Evolutionary conservation across 805 yeast genomes (phyloP).

Genomic region (Nakazawaea anatomiae): DNA sequence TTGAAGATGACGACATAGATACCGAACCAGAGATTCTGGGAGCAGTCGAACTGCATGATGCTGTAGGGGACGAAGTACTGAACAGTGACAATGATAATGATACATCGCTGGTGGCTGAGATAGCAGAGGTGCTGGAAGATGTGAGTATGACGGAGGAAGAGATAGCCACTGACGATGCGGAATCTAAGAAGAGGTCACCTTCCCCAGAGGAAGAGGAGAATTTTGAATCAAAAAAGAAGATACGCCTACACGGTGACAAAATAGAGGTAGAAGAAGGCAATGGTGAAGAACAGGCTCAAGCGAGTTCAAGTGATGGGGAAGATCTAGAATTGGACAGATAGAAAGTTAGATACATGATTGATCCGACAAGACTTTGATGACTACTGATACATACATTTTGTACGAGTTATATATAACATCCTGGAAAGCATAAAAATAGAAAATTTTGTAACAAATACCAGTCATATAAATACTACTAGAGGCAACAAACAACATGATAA

Average conservation of each 20-base stretch:
- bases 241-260: neutral
- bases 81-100: neutral
- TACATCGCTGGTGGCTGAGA: neutral
- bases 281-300: neutral
- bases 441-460: too few relatives aligned
- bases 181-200: neutral
- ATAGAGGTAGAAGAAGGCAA: neutral
- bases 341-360: too few relatives aligned
- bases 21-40: neutral
- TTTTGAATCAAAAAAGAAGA: neutral
- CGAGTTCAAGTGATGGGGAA: neutral
- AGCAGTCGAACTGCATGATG: neutral
- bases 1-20: neutral
- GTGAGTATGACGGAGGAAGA: slow-evolving; percentile 5
- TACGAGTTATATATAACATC: too few relatives aligned
- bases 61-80: neutral
- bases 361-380: too few relatives aligned
- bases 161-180: slow-evolving; percentile 12
- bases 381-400: too few relatives aligned
- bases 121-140: neutral
- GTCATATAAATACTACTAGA: too few relatives aligned
- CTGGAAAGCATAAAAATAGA: too few relatives aligned
- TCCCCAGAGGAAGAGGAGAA: neutral
- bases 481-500: too few relatives aligned
- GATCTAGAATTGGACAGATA: neutral